These are phyloP conservation scores for Hypoxylon sp. DNA, from an alignment of 2,329 filamentous ascomycete genomes.

Conservation along the genomic window DNA sequence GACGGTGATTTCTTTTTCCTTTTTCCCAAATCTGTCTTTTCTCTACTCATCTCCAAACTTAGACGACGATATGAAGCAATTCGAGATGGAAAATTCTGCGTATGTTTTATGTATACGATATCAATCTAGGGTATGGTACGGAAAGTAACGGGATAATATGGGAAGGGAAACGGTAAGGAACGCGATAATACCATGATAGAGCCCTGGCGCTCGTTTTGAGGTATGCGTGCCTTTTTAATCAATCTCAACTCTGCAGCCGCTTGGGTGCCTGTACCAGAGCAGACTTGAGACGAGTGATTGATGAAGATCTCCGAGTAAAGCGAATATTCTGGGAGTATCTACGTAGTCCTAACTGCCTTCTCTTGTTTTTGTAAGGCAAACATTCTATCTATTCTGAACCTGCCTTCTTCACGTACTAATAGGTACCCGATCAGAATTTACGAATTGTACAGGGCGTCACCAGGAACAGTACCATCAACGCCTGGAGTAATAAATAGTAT, in stretches of 20 bases:
- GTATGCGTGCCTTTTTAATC: neutral
- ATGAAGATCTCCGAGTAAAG: neutral
- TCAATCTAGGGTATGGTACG: neutral
- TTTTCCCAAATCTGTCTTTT: neutral
- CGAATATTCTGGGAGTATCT: too few relatives aligned
- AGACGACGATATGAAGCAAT: slow-evolving; percentile 40
- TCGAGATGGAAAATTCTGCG: slow-evolving; percentile 9
- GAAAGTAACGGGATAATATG: slow-evolving; percentile 5
- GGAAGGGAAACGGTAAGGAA: neutral
- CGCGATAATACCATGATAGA: slow-evolving; percentile 31
- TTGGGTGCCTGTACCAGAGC: neutral
- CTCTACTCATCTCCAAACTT: slow-evolving; percentile 13
- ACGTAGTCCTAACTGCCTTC: too few relatives aligned
- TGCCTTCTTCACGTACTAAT: too few relatives aligned
- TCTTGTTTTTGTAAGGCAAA: too few relatives aligned
- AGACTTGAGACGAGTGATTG: neutral
- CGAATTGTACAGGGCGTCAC: neutral
- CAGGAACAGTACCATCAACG: too few relatives aligned
- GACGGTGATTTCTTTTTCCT: neutral
- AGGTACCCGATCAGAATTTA: too few relatives aligned
- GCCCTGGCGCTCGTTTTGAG: slow-evolving; percentile 12
- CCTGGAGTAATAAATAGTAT: too few relatives aligned
- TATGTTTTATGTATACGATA: neutral
- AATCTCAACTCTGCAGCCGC: neutral
- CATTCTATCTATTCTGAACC: too few relatives aligned